These are phyloP conservation scores for Alternaria sp. DNA, from an alignment of 2,329 filamentous ascomycete genomes.

Conservation along the genomic window DNA sequence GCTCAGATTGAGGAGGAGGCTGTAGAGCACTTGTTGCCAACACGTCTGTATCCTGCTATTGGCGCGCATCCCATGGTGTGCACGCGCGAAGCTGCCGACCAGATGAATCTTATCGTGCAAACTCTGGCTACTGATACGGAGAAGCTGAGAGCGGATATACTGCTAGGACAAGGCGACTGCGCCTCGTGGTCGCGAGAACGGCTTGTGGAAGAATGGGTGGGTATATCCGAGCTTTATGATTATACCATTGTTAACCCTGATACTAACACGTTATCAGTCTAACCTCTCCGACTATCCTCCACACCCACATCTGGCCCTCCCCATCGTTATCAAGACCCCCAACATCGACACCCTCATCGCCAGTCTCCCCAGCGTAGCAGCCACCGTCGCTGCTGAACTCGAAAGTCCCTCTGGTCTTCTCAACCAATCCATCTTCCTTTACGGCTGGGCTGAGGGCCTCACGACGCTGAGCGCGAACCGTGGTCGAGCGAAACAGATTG, in stretches of 20 bases:
- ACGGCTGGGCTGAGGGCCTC: slow-evolving; percentile 70
- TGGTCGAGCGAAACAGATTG: slow-evolving; percentile 72
- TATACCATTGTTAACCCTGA: too few relatives aligned
- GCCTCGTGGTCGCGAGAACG: slow-evolving; percentile 18
- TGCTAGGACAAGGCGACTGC: slow-evolving; percentile 61
- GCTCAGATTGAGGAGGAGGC: slow-evolving; percentile 72
- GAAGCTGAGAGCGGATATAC: slow-evolving; percentile 65
- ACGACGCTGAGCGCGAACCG: slow-evolving; percentile 78
- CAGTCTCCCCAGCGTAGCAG: slow-evolving; percentile 58
- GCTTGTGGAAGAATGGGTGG: slow-evolving; percentile 38
- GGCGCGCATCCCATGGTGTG: slow-evolving; percentile 67
- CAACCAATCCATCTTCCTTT: slow-evolving; percentile 75
- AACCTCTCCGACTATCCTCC: too few relatives aligned
- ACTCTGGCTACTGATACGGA: slow-evolving; percentile 52
- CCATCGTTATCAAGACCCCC: slow-evolving; percentile 64
- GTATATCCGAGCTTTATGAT: too few relatives aligned
- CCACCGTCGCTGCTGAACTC: slow-evolving; percentile 52
- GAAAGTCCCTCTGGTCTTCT: slow-evolving; percentile 57
- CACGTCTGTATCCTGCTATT: slow-evolving; percentile 70
- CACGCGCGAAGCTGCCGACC: slow-evolving; percentile 69
- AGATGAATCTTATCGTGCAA: slow-evolving; percentile 63
- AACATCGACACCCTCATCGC: slow-evolving; percentile 49
- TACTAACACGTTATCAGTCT: too few relatives aligned
- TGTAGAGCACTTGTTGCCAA: slow-evolving; percentile 67
- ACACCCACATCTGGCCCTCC: slow-evolving; percentile 66